phyloP scores from a whole-genome alignment of 345 rosid species.

The Aegle marmelos region DNA sequence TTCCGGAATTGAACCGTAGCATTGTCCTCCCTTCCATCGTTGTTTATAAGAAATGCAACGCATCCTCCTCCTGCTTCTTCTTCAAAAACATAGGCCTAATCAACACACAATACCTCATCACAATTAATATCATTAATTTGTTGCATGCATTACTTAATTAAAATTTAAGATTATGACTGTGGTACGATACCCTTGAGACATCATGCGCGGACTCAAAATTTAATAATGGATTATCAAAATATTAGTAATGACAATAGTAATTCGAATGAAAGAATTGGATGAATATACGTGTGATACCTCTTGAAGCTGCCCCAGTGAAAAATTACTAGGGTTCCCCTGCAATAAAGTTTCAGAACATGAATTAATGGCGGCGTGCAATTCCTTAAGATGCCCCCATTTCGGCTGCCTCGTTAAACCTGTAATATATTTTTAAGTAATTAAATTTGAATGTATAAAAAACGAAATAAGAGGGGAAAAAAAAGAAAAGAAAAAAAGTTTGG shows the following conservation, averaged over 20 bases:
- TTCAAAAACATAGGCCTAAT: slow-evolving; percentile 71
- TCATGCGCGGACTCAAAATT: too few relatives aligned
- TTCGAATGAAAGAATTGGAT: too few relatives aligned
- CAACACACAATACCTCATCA: neutral
- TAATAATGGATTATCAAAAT: too few relatives aligned
- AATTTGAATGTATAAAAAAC: neutral
- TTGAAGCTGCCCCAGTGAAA: slow-evolving; percentile 66
- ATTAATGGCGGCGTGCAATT: slow-evolving; percentile 64
- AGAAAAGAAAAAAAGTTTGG: too few relatives aligned
- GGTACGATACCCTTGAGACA: fast-evolving
- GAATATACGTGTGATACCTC: slow-evolving; percentile 24
- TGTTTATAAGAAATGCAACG: slow-evolving; percentile 79
- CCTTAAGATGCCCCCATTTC: slow-evolving; percentile 82
- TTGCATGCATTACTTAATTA: neutral
- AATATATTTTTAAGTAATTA: neutral
- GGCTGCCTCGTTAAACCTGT: slow-evolving; percentile 76
- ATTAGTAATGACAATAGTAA: fast-evolving
- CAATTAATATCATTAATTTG: neutral
- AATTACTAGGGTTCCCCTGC: slow-evolving; percentile 42
- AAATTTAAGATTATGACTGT: too few relatives aligned
- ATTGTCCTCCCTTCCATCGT: slow-evolving; percentile 24
- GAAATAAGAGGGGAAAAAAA: too few relatives aligned
- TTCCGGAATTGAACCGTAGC: slow-evolving; percentile 41
- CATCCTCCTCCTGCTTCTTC: slow-evolving; percentile 49
- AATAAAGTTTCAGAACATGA: slow-evolving; percentile 48